Evolutionary conservation across 179 eudicot genomes (phyloP).

Genomic region (Actinidia polygama): DNA sequence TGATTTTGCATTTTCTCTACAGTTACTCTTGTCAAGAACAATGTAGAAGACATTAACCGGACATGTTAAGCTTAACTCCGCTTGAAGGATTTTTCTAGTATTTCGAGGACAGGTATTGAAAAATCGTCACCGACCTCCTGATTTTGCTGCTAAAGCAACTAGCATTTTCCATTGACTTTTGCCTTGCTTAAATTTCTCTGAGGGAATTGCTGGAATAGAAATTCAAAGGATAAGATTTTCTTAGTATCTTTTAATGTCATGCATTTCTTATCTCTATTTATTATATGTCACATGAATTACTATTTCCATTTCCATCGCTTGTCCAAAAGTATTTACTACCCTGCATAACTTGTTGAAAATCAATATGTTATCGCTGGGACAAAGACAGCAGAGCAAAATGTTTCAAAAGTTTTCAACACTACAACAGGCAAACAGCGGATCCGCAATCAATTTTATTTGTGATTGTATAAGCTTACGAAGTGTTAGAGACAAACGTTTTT

Average conservation of each 20-base stretch:
- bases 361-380: too few species aligned
- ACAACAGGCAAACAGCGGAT: too few species aligned
- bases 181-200: background rate
- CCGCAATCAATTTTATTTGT: background rate
- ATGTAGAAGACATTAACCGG: background rate
- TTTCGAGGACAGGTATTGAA: constrained; percentile 1
- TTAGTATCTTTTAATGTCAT: background rate
- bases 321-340: background rate
- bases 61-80: background rate
- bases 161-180: constrained; percentile 17
- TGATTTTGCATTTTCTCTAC: background rate
- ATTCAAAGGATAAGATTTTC: constrained; percentile 3
- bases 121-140: constrained; percentile 3
- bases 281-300: background rate
- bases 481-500: too few species aligned
- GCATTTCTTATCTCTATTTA: background rate
- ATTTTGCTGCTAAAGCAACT: constrained; percentile 11
- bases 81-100: constrained; percentile 17
- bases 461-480: background rate
- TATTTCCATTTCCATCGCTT: background rate
- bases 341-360: too few species aligned
- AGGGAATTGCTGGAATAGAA: background rate
- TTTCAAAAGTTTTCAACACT: too few species aligned
- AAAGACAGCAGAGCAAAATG: too few species aligned
- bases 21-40: constrained; percentile 8